Percentiles rank a stretch among this genome's conserved stretches.
Conservation (phyloP, 164 flowering plant genomes). For the Nelumbo lutea region DNA sequence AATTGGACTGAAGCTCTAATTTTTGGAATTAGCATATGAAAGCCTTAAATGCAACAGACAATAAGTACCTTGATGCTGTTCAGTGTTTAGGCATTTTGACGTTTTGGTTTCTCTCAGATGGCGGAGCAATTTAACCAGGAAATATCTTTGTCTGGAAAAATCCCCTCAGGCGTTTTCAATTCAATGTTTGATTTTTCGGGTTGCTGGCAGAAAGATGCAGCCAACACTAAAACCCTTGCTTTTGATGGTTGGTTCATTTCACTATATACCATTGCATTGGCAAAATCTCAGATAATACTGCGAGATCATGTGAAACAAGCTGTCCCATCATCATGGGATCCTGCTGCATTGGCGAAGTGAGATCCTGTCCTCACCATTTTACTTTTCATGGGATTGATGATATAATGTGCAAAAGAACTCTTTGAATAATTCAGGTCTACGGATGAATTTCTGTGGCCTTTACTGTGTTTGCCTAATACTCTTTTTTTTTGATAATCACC, state of each 20-base stretch:
- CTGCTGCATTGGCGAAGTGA: slow-evolving; percentile 91
- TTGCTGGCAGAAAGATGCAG: slow-evolving; percentile 97
- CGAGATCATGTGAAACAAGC: slow-evolving; percentile 80
- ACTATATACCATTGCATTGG: slow-evolving; percentile 72
- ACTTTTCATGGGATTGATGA: neutral
- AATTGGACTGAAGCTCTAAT: neutral
- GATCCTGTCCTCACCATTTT: neutral
- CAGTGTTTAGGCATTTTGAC: neutral
- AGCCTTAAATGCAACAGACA: neutral
- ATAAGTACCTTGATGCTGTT: neutral
- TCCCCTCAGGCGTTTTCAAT: slow-evolving; percentile 89
- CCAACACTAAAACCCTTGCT: slow-evolving; percentile 81
- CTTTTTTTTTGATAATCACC: too few species aligned
- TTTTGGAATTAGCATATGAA: neutral
- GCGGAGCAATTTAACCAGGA: slow-evolving; percentile 95
- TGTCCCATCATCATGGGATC: slow-evolving; percentile 96
- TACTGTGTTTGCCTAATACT: too few species aligned
- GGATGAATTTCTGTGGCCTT: too few species aligned
- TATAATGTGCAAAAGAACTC: too few species aligned
- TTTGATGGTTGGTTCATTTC: slow-evolving; percentile 94
- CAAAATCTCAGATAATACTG: slow-evolving; percentile 74
- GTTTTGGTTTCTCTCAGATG: slow-evolving; percentile 48
- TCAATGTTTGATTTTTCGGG: slow-evolving; percentile 82
- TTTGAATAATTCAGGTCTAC: too few species aligned
- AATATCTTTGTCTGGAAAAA: slow-evolving; percentile 77